Conservation (phyloP, 2,329 filamentous ascomycete species). For the Aspergillus fischeri region DNA sequence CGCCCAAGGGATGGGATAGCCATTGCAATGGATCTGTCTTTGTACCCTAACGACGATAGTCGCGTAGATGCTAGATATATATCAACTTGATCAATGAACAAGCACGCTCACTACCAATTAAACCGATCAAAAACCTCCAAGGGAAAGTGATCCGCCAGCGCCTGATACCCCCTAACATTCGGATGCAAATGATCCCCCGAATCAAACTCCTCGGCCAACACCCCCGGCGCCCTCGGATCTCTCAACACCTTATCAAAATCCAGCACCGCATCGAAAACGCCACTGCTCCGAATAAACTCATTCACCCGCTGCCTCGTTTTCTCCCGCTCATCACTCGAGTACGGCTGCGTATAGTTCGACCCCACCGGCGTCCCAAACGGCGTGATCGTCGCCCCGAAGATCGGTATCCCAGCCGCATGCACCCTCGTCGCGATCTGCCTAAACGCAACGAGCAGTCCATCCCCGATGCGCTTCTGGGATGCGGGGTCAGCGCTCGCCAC, state of each 20-base stretch:
- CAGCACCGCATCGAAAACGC: constrained; percentile 56
- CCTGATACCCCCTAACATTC: constrained; percentile 56
- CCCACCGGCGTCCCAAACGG: constrained; percentile 49
- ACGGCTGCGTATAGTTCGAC: constrained; percentile 44
- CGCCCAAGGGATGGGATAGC: not conserved
- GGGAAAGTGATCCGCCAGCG: constrained; percentile 57
- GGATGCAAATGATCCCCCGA: constrained; percentile 64
- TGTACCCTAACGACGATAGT: not conserved
- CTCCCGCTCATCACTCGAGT: constrained; percentile 54
- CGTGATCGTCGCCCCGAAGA: constrained; percentile 64
- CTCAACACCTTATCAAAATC: constrained; percentile 60
- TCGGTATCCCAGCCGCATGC: constrained; percentile 51
- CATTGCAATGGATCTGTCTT: not conserved
- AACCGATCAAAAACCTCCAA: constrained; percentile 42
- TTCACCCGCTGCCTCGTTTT: constrained; percentile 56
- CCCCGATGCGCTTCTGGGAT: constrained; percentile 47
- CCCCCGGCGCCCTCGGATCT: constrained; percentile 47
- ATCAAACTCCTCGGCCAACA: constrained; percentile 51
- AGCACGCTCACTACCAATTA: no score
- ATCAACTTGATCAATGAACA: no score
- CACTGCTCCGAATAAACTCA: constrained; percentile 55
- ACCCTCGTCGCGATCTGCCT: constrained; percentile 54
- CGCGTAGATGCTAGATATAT: not conserved
- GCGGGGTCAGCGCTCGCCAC: constrained; percentile 41
- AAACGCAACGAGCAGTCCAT: constrained; percentile 54